A percentile compares a stretch with the other conserved stretches of the same genome.
phyloP scores from a whole-genome alignment of 768 basidiomycete genomes.

The Coprinellus aureogranulatus region DNA sequence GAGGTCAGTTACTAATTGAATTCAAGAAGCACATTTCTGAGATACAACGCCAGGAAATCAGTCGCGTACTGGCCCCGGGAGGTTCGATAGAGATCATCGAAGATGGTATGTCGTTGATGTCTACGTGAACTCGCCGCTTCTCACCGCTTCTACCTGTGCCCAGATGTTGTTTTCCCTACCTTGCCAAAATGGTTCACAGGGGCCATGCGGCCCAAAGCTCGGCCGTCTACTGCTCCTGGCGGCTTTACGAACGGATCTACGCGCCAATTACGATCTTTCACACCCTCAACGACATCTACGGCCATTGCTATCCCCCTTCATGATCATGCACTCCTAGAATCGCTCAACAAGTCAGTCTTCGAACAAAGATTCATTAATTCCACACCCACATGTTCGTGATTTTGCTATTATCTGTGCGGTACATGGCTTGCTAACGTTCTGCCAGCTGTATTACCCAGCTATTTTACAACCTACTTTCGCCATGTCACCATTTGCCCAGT shows the following conservation, averaged over 20 bases:
- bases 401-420: constrained; percentile 2
- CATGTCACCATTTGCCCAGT: constrained; percentile 62
- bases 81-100: constrained; percentile 72
- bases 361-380: constrained; percentile 71
- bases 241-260: constrained; percentile 49
- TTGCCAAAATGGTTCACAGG: constrained; percentile 78
- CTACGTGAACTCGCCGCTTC: too few species aligned
- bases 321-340: constrained; percentile 70
- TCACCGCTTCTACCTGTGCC: too few species aligned
- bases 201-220: constrained; percentile 55
- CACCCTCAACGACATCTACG: constrained; percentile 30
- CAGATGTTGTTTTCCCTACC: constrained; percentile 74
- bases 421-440: background rate
- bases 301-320: constrained; percentile 40
- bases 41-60: constrained; percentile 57
- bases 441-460: constrained; percentile 62
- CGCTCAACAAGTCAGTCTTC: constrained; percentile 63
- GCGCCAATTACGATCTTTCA: constrained; percentile 21
- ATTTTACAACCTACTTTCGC: constrained; percentile 70
- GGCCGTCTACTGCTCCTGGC: constrained; percentile 39
- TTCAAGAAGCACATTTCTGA: background rate
- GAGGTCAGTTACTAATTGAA: constrained; percentile 42
- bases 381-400: constrained; percentile 59
- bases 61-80: constrained; percentile 65
- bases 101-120: constrained; percentile 50